Evolutionary conservation across 306 rosid genomes (phyloP).

Genomic region (Prunus padus): DNA sequence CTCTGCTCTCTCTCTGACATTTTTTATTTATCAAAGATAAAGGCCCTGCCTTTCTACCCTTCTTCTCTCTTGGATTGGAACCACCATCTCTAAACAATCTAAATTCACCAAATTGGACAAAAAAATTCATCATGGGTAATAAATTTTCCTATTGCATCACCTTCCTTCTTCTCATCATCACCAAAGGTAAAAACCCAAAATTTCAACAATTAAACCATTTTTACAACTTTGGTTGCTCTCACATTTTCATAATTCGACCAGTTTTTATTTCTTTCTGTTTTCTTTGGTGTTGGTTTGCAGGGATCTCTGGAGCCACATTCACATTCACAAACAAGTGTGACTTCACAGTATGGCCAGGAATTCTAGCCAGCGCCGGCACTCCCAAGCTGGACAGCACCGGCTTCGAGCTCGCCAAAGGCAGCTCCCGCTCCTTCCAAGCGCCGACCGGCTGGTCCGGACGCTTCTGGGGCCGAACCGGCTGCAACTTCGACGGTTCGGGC

Average conservation of each 20-base stretch:
- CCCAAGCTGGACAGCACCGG: slow-evolving; percentile 75
- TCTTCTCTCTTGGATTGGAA: too few relatives aligned
- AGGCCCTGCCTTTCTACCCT: background rate
- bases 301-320: slow-evolving; percentile 71
- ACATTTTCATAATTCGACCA: too few relatives aligned
- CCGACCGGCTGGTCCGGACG: slow-evolving; percentile 93
- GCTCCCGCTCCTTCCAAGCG: slow-evolving; percentile 58
- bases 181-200: slow-evolving; percentile 38
- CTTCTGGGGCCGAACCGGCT: slow-evolving; percentile 84
- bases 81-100: background rate
- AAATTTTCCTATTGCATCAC: slow-evolving; percentile 9
- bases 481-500: slow-evolving; percentile 53
- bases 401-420: slow-evolving; percentile 52
- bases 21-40: background rate
- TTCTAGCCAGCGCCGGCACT: slow-evolving; percentile 57
- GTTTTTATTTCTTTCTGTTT: slow-evolving; percentile 22
- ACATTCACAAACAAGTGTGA: slow-evolving; percentile 74
- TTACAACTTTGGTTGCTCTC: background rate
- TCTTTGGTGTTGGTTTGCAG: slow-evolving; percentile 25
- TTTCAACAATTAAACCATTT: background rate
- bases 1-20: slow-evolving; percentile 5
- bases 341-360: slow-evolving; percentile 91
- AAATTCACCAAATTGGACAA: background rate
- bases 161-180: slow-evolving; percentile 33
- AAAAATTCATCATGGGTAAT: slow-evolving; percentile 25